Percentiles rank a stretch among this genome's conserved stretches.
Evolutionary conservation across 2,329 filamentous ascomycete species (phyloP).

Genomic region (Monilinia aucupariae): DNA sequence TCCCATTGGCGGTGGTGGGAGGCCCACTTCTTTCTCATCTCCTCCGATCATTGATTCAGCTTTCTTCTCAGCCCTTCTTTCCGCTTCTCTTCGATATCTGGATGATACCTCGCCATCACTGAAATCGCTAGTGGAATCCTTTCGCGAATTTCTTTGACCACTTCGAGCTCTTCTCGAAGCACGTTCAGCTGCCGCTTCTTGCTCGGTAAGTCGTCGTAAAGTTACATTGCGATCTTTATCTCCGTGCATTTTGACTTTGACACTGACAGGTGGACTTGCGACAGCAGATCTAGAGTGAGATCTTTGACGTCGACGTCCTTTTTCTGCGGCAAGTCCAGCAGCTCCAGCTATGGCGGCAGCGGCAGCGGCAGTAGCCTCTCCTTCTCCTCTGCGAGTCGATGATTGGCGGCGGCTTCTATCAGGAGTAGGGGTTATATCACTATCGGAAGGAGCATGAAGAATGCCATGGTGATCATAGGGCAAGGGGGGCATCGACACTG

Average conservation of each 20-base stretch:
- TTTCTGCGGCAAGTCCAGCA: conserved; percentile 44
- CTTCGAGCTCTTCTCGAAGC: conserved; percentile 29
- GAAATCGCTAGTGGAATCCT: conserved; percentile 50
- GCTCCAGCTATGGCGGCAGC: conserved; percentile 44
- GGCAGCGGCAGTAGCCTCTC: conserved; percentile 42
- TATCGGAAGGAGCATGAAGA: conserved; percentile 31
- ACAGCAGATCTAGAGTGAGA: conserved; percentile 26
- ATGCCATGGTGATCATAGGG: conserved; percentile 49
- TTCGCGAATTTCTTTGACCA: conserved; percentile 40
- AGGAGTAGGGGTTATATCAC: conserved; percentile 9
- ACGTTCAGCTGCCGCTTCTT: conserved; percentile 46
- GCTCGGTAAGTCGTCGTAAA: conserved; percentile 54
- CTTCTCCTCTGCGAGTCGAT: conserved; percentile 43
- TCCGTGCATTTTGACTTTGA: conserved; percentile 56
- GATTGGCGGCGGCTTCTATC: conserved; percentile 41
- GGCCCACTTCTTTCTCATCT: conserved; percentile 30
- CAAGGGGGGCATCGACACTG: conserved; percentile 49
- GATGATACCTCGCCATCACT: conserved; percentile 51
- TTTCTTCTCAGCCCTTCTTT: conserved; percentile 32
- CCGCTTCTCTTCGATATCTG: conserved; percentile 50
- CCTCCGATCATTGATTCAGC: conserved; percentile 35
- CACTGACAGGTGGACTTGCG: conserved; percentile 47
- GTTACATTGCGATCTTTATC: conserved; percentile 58
- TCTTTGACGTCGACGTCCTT: conserved; percentile 37
- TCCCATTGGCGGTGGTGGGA: conserved; percentile 33